Percentiles rank a stretch among this genome's conserved stretches.
phyloP scores from a whole-genome alignment of 2,329 filamentous ascomycete genomes.

The Monosporascus sp. region DNA sequence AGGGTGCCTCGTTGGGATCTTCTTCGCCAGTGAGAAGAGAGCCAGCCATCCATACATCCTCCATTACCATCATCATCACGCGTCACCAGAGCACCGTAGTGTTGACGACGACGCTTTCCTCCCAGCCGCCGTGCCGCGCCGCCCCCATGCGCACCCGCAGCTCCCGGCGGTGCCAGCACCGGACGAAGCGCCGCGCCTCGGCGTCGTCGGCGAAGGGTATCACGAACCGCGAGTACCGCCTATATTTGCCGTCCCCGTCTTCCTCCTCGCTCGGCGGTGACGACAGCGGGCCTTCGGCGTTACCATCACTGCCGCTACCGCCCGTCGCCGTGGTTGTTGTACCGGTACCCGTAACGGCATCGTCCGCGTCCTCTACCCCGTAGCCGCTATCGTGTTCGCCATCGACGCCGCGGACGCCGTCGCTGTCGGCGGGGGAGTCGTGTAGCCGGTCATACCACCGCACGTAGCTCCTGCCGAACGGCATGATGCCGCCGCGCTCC shows the following conservation, averaged over 20 bases:
- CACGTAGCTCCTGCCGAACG: conserved; percentile 18
- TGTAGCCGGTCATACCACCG: too few relatives aligned
- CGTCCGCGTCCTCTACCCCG: too few relatives aligned
- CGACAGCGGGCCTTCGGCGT: conserved; percentile 8
- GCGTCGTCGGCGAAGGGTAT: conserved; percentile 49
- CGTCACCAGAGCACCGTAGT: conserved; percentile 24
- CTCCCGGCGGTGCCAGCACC: conserved; percentile 37
- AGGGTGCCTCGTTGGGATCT: too few relatives aligned
- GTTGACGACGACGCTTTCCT: conserved; percentile 23
- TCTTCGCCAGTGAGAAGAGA: neutral
- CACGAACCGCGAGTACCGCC: conserved; percentile 43
- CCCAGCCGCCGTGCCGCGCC: conserved; percentile 15
- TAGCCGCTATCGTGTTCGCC: too few relatives aligned
- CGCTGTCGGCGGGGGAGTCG: too few relatives aligned
- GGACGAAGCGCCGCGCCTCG: conserved; percentile 48
- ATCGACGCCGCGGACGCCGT: too few relatives aligned
- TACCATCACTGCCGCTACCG: neutral
- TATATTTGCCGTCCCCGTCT: conserved; percentile 25
- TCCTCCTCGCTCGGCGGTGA: conserved; percentile 2
- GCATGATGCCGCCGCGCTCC: conserved; percentile 18
- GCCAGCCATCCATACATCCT: neutral
- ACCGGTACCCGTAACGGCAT: too few relatives aligned
- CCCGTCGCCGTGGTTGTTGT: too few relatives aligned
- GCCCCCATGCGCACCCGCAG: conserved; percentile 21
- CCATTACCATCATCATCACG: neutral